phyloP scores from a whole-genome alignment of 768 basidiomycete genomes.

The Serpula lacrymans region DNA sequence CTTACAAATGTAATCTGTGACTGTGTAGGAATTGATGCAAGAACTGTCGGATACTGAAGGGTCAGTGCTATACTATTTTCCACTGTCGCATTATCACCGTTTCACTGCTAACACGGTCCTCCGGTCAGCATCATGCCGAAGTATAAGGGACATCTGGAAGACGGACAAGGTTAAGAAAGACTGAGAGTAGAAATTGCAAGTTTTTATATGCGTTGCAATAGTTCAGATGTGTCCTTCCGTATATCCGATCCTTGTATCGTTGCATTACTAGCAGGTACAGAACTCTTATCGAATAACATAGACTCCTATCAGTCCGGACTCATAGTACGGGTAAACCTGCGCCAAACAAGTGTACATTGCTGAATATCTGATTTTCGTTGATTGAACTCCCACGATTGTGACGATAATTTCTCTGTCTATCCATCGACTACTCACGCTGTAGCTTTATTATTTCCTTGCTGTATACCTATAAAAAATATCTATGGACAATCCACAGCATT shows the following conservation, averaged over 20 bases:
- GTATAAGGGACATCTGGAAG: background rate
- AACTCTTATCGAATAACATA: background rate
- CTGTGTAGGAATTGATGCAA: constrained; percentile 7
- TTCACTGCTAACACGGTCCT: no score
- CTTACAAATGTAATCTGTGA: no score
- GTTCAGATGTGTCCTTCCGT: background rate
- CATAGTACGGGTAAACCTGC: background rate
- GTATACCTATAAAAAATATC: background rate
- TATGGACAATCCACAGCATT: constrained; percentile 75
- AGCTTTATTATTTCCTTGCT: constrained; percentile 7
- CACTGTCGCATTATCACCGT: no score
- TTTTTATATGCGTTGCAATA: background rate
- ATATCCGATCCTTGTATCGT: background rate
- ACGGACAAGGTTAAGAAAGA: background rate
- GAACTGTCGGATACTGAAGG: constrained; percentile 2
- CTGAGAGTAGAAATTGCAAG: background rate
- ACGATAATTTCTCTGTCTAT: constrained; percentile 6
- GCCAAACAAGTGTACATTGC: constrained; percentile 4
- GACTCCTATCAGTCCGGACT: background rate
- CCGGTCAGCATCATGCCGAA: constrained; percentile 2
- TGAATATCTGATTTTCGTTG: constrained; percentile 1
- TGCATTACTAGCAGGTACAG: no score
- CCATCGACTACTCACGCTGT: constrained; percentile 2
- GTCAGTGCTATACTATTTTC: no score
- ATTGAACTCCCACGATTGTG: constrained; percentile 6